phyloP scores from a whole-genome alignment of 2,329 filamentous ascomycete genomes.

The Exophiala dermatitidis region DNA sequence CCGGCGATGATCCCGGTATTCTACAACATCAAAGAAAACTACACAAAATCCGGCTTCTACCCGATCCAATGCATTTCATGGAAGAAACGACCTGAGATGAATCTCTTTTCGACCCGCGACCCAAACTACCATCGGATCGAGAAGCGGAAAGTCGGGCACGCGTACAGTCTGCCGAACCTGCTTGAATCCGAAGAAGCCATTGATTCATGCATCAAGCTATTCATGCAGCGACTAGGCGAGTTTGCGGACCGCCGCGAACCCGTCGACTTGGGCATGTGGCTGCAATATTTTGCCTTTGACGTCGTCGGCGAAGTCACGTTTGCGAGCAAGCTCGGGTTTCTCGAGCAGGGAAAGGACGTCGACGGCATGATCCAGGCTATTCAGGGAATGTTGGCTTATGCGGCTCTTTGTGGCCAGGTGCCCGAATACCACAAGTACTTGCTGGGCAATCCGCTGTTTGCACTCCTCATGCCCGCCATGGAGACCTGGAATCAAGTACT shows the following conservation, averaged over 20 bases:
- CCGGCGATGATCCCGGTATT: constrained; percentile 39
- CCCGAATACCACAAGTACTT: constrained; percentile 28
- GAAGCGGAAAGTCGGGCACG: constrained; percentile 23
- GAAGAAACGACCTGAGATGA: constrained; percentile 60
- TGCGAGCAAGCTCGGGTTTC: constrained; percentile 38
- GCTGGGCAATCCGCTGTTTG: constrained; percentile 30
- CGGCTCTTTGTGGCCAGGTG: constrained; percentile 28
- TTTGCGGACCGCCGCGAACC: constrained; percentile 35
- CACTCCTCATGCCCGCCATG: constrained; percentile 31
- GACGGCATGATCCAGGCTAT: constrained; percentile 33
- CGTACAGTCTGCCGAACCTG: constrained; percentile 27
- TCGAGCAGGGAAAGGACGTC: constrained; percentile 37
- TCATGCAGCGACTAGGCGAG: constrained; percentile 42
- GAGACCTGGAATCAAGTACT: constrained; percentile 33
- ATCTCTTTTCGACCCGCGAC: constrained; percentile 68
- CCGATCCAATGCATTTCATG: constrained; percentile 24
- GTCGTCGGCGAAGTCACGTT: constrained; percentile 39
- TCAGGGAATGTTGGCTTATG: constrained; percentile 29
- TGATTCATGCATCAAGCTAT: constrained; percentile 49
- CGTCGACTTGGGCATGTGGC: constrained; percentile 44
- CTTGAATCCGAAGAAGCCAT: constrained; percentile 27
- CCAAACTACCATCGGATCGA: constrained; percentile 58
- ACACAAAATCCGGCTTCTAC: constrained; percentile 23
- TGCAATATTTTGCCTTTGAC: constrained; percentile 50
- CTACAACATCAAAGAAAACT: constrained; percentile 24